Evolutionary conservation across 371 early-diverging fungal genomes (phyloP), one percentile per base, ranked within the genome.

Genomic region (Mortierella sp.): DNA sequence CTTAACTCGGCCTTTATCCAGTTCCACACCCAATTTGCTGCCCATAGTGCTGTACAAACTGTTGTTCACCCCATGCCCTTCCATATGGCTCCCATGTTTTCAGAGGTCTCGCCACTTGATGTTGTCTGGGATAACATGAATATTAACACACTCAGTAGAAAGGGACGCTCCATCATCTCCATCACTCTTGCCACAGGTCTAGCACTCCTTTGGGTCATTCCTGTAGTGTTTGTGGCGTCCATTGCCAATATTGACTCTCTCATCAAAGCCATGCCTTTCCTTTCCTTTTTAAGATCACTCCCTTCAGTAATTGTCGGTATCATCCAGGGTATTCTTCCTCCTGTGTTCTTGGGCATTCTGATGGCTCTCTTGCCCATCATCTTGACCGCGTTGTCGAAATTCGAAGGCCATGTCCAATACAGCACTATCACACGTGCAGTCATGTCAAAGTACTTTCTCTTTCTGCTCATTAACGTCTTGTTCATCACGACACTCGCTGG

Each of bases 51-150:
- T 12, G 90, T 89, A n/a, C 92, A 93, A 71, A 86, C 90, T 1
- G 85, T 93, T 28, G 84, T 92, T 15, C 87, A 92, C 71, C 86
- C 90, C 49, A 82, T 77, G n/a, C 91, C 93, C 22, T 83, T 90
- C 68, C 84, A 84, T 12, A 93, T 95, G 93, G 85, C 86, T 28
- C 89, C 91, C 51, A 88, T 91, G 40, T 86, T 86, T 64, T 82
- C 88, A 17, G 89, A 92, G 35, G 88, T 95, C 58, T 85, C 90
- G 23, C 91, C 93, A 0, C 86, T 89, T 26, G 96, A 96, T 81
- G 86, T 96, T 35, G 90, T 94, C 66, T 96, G 96, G 96, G 87
- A 89, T 23, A 94, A 95, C 76, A 85, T 94, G 77, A 92, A 90
- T 62, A 84, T 93, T 22, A 79, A 76, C 28, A 87, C 88, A 17